Evolutionary conservation across 805 yeast genomes (phyloP).

Genomic region (Wickerhamiella brachini): DNA sequence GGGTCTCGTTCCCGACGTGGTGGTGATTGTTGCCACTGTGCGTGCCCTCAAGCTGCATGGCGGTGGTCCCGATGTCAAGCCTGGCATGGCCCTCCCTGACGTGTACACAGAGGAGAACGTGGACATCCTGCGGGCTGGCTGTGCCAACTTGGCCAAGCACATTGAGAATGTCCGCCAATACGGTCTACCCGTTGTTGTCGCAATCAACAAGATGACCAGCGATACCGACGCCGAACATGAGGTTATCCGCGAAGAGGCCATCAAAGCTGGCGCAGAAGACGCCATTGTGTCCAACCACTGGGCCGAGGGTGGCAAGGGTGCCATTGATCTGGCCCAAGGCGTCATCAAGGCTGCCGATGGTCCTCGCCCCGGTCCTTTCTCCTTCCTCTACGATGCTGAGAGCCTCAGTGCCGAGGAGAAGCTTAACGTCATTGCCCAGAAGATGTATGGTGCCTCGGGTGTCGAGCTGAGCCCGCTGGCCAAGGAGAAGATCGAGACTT

Average conservation of each 20-base stretch:
- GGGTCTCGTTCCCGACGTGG: conserved; percentile 76
- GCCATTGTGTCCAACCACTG: conserved; percentile 89
- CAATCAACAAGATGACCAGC: conserved; percentile 74
- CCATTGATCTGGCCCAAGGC: conserved; percentile 68
- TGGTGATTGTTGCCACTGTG: conserved; percentile 89
- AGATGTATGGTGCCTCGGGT: conserved; percentile 86
- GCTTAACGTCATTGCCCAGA: conserved; percentile 60
- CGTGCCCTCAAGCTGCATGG: conserved; percentile 96
- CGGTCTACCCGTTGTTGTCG: conserved; percentile 88
- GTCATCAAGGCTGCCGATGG: conserved; percentile 51
- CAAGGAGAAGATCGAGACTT: conserved; percentile 61
- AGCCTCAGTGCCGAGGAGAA: conserved; percentile 62
- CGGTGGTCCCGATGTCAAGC: conserved; percentile 93
- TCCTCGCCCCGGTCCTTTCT: conserved; percentile 31
- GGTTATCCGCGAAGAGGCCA: conserved; percentile 63
- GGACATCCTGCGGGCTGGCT: conserved; percentile 63
- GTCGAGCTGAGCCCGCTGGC: conserved; percentile 78
- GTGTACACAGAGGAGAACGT: conserved; percentile 73
- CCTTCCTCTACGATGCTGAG: conserved; percentile 56
- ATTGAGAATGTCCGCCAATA: conserved; percentile 71
- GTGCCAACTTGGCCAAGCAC: conserved; percentile 81
- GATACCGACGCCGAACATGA: conserved; percentile 74
- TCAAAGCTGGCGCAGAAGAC: conserved; percentile 83
- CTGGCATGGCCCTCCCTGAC: conserved; percentile 74
- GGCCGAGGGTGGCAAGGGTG: conserved; percentile 93